These are phyloP conservation scores for Tinospora cordifolia DNA, from an alignment of 164 flowering plant species.

Conservation along the genomic window DNA sequence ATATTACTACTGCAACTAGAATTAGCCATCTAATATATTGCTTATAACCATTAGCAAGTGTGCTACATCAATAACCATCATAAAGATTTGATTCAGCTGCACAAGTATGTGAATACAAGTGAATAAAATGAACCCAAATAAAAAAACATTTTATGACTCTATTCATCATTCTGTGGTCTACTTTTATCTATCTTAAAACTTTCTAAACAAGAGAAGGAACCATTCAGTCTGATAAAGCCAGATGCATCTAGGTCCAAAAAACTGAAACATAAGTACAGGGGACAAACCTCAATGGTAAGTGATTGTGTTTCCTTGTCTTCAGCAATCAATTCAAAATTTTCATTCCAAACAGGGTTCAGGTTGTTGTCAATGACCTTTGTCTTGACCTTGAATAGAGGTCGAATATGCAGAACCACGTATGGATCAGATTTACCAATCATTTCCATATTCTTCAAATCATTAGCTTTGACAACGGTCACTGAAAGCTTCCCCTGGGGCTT, in stretches of 20 bases:
- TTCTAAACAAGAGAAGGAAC: neutral
- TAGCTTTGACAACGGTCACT: constrained; percentile 67
- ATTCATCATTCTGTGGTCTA: no score
- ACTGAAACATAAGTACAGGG: constrained; percentile 4
- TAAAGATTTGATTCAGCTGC: no score
- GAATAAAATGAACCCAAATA: no score
- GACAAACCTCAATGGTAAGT: constrained; percentile 66
- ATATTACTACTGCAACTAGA: no score
- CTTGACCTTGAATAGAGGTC: constrained; percentile 76
- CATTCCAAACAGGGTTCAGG: constrained; percentile 90
- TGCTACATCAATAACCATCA: no score
- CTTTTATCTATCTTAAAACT: neutral
- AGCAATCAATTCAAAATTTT: constrained; percentile 77
- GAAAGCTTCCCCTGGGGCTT: constrained; percentile 81
- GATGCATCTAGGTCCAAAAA: neutral
- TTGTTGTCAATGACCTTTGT: constrained; percentile 74
- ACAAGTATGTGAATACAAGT: no score
- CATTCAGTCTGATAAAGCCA: neutral
- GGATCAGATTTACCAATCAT: constrained; percentile 99
- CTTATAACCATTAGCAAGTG: no score
- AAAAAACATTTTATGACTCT: no score
- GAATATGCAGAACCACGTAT: constrained; percentile 60
- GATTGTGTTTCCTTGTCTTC: constrained; percentile 97
- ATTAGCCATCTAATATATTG: no score
- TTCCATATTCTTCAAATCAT: constrained; percentile 88